Evolutionary conservation across 345 rosid genomes (phyloP).

Genomic region (Melastoma malabathricum): DNA sequence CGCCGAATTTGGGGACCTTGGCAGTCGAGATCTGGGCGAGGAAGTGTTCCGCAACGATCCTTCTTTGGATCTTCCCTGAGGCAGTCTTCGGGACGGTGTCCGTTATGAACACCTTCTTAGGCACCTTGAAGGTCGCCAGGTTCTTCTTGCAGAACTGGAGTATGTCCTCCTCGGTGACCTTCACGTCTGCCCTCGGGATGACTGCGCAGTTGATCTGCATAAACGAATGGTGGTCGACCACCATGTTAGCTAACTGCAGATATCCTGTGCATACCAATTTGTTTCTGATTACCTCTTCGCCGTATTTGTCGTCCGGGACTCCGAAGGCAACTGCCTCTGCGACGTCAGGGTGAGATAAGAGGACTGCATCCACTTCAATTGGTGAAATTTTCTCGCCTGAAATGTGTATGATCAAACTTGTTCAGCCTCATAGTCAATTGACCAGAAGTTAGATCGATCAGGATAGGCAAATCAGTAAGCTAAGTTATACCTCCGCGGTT

Average conservation of each 20-base stretch:
- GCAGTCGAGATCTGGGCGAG: constrained; percentile 19
- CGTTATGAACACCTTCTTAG: constrained; percentile 51
- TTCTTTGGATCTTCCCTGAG: constrained; percentile 49
- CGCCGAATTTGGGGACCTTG: constrained; percentile 7
- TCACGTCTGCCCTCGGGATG: constrained; percentile 58
- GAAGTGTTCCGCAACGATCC: constrained; percentile 44
- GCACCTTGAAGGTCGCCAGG: constrained; percentile 73
- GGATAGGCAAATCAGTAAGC: too few species aligned
- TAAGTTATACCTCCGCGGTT: constrained; percentile 74
- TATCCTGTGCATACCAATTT: too few species aligned
- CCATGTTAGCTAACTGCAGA: too few species aligned
- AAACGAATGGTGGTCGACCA: too few species aligned
- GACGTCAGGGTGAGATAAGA: constrained; percentile 57
- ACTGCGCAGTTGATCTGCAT: constrained; percentile 79
- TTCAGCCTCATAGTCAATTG: background rate
- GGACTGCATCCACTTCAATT: constrained; percentile 85
- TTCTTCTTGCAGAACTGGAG: constrained; percentile 54
- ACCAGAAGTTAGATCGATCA: background rate
- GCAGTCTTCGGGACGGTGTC: constrained; percentile 47
- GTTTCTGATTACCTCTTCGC: constrained; percentile 63
- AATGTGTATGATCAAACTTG: background rate
- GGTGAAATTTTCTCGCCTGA: constrained; percentile 97
- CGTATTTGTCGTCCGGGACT: constrained; percentile 88
- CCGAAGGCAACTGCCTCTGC: constrained; percentile 84
- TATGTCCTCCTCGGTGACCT: constrained; percentile 43